phyloP scores from a whole-genome alignment of 148 eudicot species.

The Silene latifolia region DNA sequence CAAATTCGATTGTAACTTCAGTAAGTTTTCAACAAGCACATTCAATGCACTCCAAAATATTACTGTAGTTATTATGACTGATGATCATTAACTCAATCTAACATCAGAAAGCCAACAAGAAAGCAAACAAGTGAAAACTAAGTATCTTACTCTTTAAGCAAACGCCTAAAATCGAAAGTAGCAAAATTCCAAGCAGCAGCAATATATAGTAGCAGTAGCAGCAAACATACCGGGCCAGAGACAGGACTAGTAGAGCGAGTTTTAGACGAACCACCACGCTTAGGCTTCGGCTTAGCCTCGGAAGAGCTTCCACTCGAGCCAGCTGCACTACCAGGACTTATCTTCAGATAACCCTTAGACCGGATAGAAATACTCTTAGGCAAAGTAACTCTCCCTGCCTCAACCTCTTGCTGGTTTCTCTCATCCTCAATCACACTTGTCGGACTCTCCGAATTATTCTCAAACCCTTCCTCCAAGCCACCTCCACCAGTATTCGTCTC shows the following conservation, averaged over 20 bases:
- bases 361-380: constrained; percentile 77
- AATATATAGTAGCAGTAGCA: background rate
- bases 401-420: constrained; percentile 15
- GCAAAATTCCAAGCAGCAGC: background rate
- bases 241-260: constrained; percentile 20
- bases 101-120: background rate
- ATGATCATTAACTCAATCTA: background rate
- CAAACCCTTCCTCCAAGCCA: background rate
- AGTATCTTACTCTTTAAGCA: background rate
- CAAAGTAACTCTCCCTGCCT: constrained; percentile 37
- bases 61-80: background rate
- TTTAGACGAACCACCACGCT: constrained; percentile 22
- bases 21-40: background rate
- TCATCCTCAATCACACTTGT: constrained; percentile 35
- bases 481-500: constrained; percentile 17
- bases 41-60: background rate
- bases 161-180: background rate
- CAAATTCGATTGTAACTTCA: background rate
- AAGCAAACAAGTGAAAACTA: background rate
- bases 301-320: constrained; percentile 22
- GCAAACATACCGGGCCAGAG: constrained; percentile 29
- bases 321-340: constrained; percentile 15
- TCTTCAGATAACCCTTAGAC: constrained; percentile 50
- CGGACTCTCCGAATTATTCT: constrained; percentile 23
- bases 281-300: constrained; percentile 18